Conservation (phyloP, 116 monocot genomes). For the Papilionanthe hybrid region DNA sequence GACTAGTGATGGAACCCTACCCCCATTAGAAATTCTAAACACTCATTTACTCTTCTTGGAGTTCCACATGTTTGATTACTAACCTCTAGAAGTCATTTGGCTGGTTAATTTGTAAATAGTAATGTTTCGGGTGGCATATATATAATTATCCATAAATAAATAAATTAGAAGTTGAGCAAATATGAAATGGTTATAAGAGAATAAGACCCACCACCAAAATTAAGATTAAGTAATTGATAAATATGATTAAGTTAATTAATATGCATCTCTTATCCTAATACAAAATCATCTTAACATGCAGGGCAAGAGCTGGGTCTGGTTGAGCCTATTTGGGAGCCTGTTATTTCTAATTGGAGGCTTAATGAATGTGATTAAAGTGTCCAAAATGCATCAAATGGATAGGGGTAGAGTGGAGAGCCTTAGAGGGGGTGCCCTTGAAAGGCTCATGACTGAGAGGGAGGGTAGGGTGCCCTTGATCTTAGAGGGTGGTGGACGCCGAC, state of each 20-base stretch:
- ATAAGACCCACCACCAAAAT: too few relatives aligned
- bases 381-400: constrained; percentile 79
- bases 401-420: constrained; percentile 68
- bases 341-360: constrained; percentile 61
- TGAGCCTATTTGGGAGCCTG: constrained; percentile 56
- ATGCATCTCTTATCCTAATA: background rate
- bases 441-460: constrained; percentile 47
- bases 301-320: constrained; percentile 66
- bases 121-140: too few relatives aligned
- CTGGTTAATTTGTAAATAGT: too few relatives aligned
- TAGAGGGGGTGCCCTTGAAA: constrained; percentile 67
- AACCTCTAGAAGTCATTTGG: too few relatives aligned
- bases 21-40: too few relatives aligned
- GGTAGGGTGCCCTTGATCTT: constrained; percentile 48
- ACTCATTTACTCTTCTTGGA: too few relatives aligned
- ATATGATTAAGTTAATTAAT: background rate
- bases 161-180: too few relatives aligned
- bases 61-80: too few relatives aligned
- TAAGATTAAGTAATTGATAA: too few relatives aligned
- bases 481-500: constrained; percentile 25
- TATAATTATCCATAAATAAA: too few relatives aligned
- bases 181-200: too few relatives aligned
- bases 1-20: too few relatives aligned
- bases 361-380: constrained; percentile 73
- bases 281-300: constrained; percentile 13